Evolutionary conservation across 1,139 yeast genomes (phyloP), one percentile per base, ranked within the genome.

Genomic region (Suhomyces guaymorum): DNA sequence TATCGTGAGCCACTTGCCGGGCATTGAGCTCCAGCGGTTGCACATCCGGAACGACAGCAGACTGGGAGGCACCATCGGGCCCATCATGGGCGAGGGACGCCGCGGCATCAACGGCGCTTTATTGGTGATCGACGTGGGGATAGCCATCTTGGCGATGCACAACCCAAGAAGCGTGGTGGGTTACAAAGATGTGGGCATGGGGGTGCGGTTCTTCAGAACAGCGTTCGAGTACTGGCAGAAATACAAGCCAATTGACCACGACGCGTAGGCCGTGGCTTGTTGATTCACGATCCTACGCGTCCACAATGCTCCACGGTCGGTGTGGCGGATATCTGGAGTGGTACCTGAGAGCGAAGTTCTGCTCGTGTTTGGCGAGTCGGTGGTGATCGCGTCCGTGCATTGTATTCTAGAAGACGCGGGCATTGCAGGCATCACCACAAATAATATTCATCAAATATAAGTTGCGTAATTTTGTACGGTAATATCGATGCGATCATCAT

Each of bases 41-140:
- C 75, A 70, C 42, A 65, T 70, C 25, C 57, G 74, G 38, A 70
- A 70, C 39, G 75, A 66, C 46, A 54, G 61, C 4, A 55, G 70
- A 30, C 65, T 71, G 8, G 76, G 76, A 9, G 66, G 73, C 11
- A 69, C 75, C 7, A 70, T 70, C 42, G 76, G 76, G 1, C 75
- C 76, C 2, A 59, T 66, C 52, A 38, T 59, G 52, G 48, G 72
- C 39, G 48, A 48, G 9, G 57, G 53, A 8, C 63, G 68, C 2
- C 24, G 52, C 20, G 52, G 52, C 5, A 41, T 48, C 28, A 46
- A 44, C 22, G 76, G 76, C 2, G 73, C 74, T 5, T 54, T 72
- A 35, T 32, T 46, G 26, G 63, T 69, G 11, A 57, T 70, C 29
- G 76, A 70, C 44, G 67, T 70, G 21, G 76, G 76, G 5, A 52